phyloP scores from a whole-genome alignment of 345 rosid genomes.

The Eutrema japonicum region DNA sequence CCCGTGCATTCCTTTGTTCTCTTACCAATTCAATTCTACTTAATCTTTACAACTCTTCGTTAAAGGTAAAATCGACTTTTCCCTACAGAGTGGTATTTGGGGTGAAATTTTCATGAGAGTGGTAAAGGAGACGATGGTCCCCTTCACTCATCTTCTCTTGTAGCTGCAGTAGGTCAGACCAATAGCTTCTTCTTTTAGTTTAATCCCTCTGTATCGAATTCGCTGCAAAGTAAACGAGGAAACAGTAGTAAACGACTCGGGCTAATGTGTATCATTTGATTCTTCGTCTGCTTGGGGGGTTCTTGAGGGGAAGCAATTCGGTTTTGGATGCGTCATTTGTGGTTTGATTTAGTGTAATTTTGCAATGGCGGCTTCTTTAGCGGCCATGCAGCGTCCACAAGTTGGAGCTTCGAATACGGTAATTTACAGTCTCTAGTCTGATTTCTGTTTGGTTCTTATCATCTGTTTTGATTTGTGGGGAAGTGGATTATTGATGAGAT shows the following conservation, averaged over 20 bases:
- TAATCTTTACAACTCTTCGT: too few species aligned
- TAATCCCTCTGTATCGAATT: slow-evolving; percentile 23
- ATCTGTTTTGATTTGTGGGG: slow-evolving; percentile 21
- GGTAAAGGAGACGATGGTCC: too few species aligned
- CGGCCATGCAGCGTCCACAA: slow-evolving; percentile 76
- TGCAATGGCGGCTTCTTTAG: slow-evolving; percentile 80
- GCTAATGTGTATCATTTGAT: slow-evolving; percentile 30
- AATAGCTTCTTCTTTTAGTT: slow-evolving; percentile 27
- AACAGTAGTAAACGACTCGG: slow-evolving; percentile 21
- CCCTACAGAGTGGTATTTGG: too few species aligned
- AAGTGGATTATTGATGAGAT: slow-evolving; percentile 17
- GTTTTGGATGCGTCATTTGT: slow-evolving; percentile 8
- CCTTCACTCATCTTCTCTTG: slow-evolving; percentile 38
- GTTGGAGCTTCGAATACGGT: slow-evolving; percentile 75
- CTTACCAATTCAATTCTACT: too few species aligned
- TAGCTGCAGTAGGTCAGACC: slow-evolving; percentile 51
- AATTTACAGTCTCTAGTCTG: slow-evolving; percentile 5
- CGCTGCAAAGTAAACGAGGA: neutral
- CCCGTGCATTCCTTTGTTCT: too few species aligned
- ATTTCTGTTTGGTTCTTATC: slow-evolving; percentile 8
- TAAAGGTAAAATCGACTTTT: too few species aligned
- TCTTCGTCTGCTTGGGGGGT: neutral
- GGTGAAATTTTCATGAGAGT: too few species aligned
- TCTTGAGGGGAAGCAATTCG: slow-evolving; percentile 1
- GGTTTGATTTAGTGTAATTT: slow-evolving; percentile 26